phyloP scores from a whole-genome alignment of 2,329 filamentous ascomycete species.

The Verticillium nubilum region DNA sequence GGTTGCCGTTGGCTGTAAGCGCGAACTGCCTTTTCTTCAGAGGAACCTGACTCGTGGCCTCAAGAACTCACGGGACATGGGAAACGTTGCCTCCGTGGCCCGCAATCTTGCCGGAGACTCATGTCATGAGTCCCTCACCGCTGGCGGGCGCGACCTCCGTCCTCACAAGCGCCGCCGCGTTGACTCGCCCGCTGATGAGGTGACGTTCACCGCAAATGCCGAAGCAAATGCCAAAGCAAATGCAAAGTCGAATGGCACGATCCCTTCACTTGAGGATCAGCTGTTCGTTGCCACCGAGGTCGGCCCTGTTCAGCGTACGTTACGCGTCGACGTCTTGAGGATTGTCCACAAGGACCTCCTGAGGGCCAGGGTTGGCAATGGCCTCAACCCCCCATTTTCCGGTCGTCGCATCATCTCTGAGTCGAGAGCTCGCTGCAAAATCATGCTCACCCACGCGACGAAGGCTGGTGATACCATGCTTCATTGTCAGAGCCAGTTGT shows the following conservation, averaged over 20 bases:
- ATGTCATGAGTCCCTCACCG: neutral
- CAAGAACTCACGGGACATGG: conserved; percentile 40
- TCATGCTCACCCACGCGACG: conserved; percentile 29
- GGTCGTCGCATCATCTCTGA: conserved; percentile 26
- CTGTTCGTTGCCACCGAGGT: conserved; percentile 24
- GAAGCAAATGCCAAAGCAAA: neutral
- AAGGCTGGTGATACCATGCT: conserved; percentile 24
- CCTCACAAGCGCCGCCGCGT: conserved; percentile 47
- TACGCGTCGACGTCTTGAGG: conserved; percentile 49
- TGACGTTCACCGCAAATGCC: conserved; percentile 14
- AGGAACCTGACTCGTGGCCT: conserved; percentile 47
- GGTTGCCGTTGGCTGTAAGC: conserved; percentile 37
- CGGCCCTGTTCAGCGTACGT: conserved; percentile 30
- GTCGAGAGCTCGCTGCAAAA: conserved; percentile 35
- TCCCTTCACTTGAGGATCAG: conserved; percentile 22
- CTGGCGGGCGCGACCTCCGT: conserved; percentile 24
- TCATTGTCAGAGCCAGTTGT: conserved; percentile 49
- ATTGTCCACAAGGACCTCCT: conserved; percentile 43
- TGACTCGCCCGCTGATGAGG: conserved; percentile 30
- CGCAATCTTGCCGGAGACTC: conserved; percentile 28
- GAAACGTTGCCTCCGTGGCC: conserved; percentile 34
- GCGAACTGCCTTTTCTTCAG: conserved; percentile 48
- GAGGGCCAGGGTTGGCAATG: conserved; percentile 15
- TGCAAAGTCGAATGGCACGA: neutral
- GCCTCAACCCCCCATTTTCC: conserved; percentile 8